These are phyloP conservation scores for Suhomyces yuchorum DNA, from an alignment of 1,139 yeast genomes.

Conservation along the genomic window DNA sequence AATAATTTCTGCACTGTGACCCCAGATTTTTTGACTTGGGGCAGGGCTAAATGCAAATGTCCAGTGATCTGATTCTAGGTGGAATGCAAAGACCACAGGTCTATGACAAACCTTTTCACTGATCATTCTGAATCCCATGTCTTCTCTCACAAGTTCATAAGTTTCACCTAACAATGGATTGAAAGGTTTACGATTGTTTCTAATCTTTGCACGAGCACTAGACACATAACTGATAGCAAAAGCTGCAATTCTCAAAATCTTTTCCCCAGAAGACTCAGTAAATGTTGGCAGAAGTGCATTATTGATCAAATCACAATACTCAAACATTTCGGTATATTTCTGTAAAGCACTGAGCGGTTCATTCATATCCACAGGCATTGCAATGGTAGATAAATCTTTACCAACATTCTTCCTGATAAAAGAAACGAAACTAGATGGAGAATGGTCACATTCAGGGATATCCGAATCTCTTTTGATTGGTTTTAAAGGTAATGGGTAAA, in stretches of 20 bases:
- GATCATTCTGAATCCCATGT: slow-evolving; percentile 64
- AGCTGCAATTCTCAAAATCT: slow-evolving; percentile 70
- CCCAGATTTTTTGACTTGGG: slow-evolving; percentile 94
- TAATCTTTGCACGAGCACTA: slow-evolving; percentile 67
- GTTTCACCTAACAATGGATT: slow-evolving; percentile 91
- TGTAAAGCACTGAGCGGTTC: slow-evolving; percentile 88
- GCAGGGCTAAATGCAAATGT: slow-evolving; percentile 70
- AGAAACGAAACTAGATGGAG: slow-evolving; percentile 82
- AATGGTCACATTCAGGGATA: slow-evolving; percentile 58
- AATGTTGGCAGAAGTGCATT: slow-evolving; percentile 51
- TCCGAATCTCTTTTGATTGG: slow-evolving; percentile 58
- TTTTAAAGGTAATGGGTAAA: slow-evolving; percentile 67
- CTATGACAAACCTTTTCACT: slow-evolving; percentile 82
- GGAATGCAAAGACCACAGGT: slow-evolving; percentile 81
- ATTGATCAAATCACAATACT: slow-evolving; percentile 68
- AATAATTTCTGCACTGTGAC: slow-evolving; percentile 82
- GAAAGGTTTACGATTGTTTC: slow-evolving; percentile 85
- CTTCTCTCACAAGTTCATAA: slow-evolving; percentile 79
- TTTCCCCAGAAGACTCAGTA: slow-evolving; percentile 52
- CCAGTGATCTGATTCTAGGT: slow-evolving; percentile 77
- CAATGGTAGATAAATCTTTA: slow-evolving; percentile 79
- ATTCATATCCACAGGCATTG: slow-evolving; percentile 94
- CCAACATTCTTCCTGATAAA: slow-evolving; percentile 89
- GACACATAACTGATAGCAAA: slow-evolving; percentile 81
- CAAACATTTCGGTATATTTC: slow-evolving; percentile 75